Evolutionary conservation across 1,284 basidiomycete genomes (phyloP).

Genomic region (Fomes fomentarius): DNA sequence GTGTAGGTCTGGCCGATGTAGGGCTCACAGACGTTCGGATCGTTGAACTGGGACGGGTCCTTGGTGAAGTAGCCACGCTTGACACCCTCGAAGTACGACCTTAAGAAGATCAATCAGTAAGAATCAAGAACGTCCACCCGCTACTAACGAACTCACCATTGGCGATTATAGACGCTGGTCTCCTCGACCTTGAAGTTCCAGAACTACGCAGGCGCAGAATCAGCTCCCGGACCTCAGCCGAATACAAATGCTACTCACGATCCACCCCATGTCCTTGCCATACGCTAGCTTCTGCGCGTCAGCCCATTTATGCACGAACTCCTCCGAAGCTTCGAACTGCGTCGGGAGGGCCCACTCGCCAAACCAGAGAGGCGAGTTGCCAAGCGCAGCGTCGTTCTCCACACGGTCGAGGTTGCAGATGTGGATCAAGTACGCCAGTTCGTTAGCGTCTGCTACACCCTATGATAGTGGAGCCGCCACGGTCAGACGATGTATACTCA

Average conservation of each 20-base stretch:
- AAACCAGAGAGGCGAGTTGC: constrained; percentile 52
- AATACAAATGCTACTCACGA: constrained; percentile 51
- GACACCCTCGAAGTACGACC: constrained; percentile 75
- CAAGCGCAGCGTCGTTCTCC: constrained; percentile 47
- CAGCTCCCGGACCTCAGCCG: no score
- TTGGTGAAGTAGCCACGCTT: constrained; percentile 60
- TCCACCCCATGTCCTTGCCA: constrained; percentile 67
- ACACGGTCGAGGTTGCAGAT: constrained; percentile 68
- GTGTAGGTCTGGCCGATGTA: constrained; percentile 34
- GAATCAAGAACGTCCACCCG: neutral
- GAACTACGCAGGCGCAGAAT: no score
- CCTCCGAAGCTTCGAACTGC: constrained; percentile 64
- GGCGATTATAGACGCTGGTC: constrained; percentile 52
- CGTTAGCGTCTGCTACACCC: constrained; percentile 70
- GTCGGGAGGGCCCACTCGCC: constrained; percentile 76
- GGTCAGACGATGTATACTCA: neutral
- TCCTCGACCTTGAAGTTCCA: constrained; percentile 79
- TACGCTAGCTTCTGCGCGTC: constrained; percentile 78
- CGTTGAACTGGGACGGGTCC: constrained; percentile 57
- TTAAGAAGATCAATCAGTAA: constrained; percentile 29
- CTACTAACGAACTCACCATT: constrained; percentile 51
- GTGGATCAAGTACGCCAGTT: constrained; percentile 63
- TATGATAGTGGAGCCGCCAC: constrained; percentile 29
- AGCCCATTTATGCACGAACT: constrained; percentile 71
- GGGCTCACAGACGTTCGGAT: constrained; percentile 63